Evolutionary conservation across 768 basidiomycete genomes (phyloP).

Genomic region (Serendipita sp.): DNA sequence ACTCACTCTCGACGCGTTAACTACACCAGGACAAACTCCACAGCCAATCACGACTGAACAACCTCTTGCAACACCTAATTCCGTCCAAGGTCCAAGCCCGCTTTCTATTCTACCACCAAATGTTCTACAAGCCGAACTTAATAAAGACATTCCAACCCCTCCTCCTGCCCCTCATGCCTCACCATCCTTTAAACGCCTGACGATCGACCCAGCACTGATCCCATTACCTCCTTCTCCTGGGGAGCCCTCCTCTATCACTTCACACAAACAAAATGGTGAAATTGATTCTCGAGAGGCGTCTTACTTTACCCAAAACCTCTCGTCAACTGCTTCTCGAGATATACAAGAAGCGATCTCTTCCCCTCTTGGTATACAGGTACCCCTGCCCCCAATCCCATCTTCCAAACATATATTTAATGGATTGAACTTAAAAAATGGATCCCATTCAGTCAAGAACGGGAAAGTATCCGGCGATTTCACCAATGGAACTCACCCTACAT

Average conservation of each 20-base stretch:
- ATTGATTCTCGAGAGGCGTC: constrained; percentile 13
- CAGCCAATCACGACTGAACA: background rate
- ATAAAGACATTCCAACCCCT: constrained; percentile 10
- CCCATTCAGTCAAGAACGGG: background rate
- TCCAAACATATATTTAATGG: background rate
- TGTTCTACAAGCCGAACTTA: background rate
- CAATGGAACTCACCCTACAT: too few relatives aligned
- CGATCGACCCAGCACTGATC: constrained; percentile 6
- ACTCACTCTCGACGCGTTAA: background rate
- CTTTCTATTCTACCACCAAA: background rate
- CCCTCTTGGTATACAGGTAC: too few relatives aligned
- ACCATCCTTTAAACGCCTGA: background rate
- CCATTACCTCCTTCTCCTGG: constrained; percentile 11
- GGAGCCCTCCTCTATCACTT: background rate
- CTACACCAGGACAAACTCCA: background rate
- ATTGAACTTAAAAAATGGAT: background rate
- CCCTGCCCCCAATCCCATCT: background rate
- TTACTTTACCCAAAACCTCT: constrained; percentile 9
- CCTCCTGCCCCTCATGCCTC: constrained; percentile 9
- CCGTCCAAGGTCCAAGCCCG: background rate
- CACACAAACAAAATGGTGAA: constrained; percentile 15
- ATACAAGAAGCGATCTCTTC: background rate
- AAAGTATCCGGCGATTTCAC: too few relatives aligned
- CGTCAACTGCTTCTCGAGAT: background rate
- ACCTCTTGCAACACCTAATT: background rate